A percentile compares a stretch with the other conserved stretches of the same genome.
Evolutionary conservation across 306 rosid genomes (phyloP).

Genomic region (Trichosanthes cucumerina): DNA sequence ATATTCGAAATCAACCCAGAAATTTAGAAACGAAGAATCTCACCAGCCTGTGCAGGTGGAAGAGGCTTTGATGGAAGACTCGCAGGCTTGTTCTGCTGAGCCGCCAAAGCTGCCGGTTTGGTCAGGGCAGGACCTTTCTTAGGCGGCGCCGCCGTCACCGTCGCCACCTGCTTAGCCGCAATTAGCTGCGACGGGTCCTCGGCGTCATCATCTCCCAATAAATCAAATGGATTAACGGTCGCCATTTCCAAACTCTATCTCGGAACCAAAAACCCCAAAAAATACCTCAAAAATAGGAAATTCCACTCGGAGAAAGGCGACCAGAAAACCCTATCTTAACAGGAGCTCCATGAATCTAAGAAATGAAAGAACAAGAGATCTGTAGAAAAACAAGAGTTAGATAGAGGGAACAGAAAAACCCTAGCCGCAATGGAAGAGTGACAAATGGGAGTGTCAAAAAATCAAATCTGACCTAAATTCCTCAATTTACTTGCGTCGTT

Average conservation of each 20-base stretch:
- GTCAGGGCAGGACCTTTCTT: constrained; percentile 31
- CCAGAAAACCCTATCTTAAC: constrained; percentile 24
- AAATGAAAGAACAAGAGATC: constrained; percentile 12
- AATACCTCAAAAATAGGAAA: neutral
- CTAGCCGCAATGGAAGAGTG: constrained; percentile 9
- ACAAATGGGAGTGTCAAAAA: neutral
- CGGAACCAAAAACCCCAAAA: constrained; percentile 8
- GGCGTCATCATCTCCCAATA: constrained; percentile 77
- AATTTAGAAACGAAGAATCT: constrained; percentile 7
- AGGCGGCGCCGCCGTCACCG: constrained; percentile 13
- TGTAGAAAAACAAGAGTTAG: neutral
- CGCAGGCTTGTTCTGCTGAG: constrained; percentile 40
- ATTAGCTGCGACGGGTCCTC: constrained; percentile 80
- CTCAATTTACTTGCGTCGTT: neutral
- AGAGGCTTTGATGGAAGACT: constrained; percentile 70
- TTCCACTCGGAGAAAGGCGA: constrained; percentile 13
- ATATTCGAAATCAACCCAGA: neutral
- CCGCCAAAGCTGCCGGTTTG: constrained; percentile 19
- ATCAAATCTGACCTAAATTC: neutral
- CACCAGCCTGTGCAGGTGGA: constrained; percentile 83
- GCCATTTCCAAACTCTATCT: constrained; percentile 38
- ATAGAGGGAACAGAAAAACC: neutral
- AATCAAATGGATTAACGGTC: constrained; percentile 76
- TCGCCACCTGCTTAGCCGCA: constrained; percentile 45
- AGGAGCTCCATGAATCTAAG: constrained; percentile 30